Evolutionary conservation across 164 flowering plant species (phyloP), one percentile per base, ranked within the genome.

Genomic region (Macadamia tetraphylla): DNA sequence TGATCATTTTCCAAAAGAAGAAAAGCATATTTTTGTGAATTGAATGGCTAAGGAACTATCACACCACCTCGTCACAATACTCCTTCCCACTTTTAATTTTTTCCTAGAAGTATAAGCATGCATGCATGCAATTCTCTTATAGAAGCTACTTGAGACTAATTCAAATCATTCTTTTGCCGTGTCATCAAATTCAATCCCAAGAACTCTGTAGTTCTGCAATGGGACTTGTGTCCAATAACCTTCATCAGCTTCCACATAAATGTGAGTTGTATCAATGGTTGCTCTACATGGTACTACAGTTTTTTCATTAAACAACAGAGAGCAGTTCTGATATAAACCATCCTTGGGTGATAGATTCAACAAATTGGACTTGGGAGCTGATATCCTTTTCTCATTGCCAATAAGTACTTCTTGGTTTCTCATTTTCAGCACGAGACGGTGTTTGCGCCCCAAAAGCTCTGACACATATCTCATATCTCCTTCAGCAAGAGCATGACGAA

Each of bases 401-500:
- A 46, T 58, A 35, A 76, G 68, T 31, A 57, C 78, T 63, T 77
- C 76, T 42, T 46, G 67, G 57, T 73, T 78, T 32, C 77, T 59
- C 56, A 75, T 64, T 64, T n/a, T 70, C 64, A 94, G 32, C 51
- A 87, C 66, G 17, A 95, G 82, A 58, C 96, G 94, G 73, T 92
- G 98, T 1, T 58, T 67, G 15, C 97, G 89, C 53, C 99, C 99
- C 67, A 95, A 73, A 64, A 95, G 93, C 71, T 91, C 83, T 18
- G 96, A 82, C 10, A 95, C 99, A 65, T 90, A 88, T 40, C 78
- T 75, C 88, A 92, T 86, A 58, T 92, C 88, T 56, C 98, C 97
- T 29, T 63, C 69, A 46, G 85, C 81, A 71, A 95, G 92, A 56
- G 97, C 97, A 73, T 74, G 81, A 32, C 99, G 90, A 44, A 95